Percentiles rank a stretch among this genome's conserved stretches.
Conservation (phyloP, 768 basidiomycete species). For the Tylopilus rubrobrunneus region DNA sequence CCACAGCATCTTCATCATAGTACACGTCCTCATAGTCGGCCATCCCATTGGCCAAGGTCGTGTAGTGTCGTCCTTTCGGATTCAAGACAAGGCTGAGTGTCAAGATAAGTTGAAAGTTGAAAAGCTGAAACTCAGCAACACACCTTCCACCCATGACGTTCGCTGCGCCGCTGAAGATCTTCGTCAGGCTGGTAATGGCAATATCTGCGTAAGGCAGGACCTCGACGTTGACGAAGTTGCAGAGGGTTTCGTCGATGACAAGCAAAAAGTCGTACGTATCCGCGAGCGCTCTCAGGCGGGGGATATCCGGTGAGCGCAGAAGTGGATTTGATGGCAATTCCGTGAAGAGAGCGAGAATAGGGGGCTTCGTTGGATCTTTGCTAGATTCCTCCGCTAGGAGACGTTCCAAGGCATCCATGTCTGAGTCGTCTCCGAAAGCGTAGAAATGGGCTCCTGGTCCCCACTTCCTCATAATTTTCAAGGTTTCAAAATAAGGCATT, state of each 20-base stretch:
- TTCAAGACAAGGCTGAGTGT: conserved; percentile 79
- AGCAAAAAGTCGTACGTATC: conserved; percentile 86
- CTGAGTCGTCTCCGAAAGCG: conserved; percentile 71
- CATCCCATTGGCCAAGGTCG: conserved; percentile 57
- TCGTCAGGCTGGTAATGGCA: conserved; percentile 89
- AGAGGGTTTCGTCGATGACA: conserved; percentile 92
- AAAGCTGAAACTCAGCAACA: conserved; percentile 16
- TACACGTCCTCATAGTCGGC: conserved; percentile 77
- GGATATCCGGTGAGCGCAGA: conserved; percentile 79
- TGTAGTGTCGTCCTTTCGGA: conserved; percentile 68
- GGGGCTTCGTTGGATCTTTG: conserved; percentile 42
- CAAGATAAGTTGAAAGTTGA: background rate
- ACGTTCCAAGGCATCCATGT: conserved; percentile 67
- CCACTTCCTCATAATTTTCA: conserved; percentile 94
- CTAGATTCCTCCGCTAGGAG: conserved; percentile 48
- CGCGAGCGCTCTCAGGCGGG: conserved; percentile 69
- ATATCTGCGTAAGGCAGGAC: conserved; percentile 84
- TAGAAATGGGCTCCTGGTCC: conserved; percentile 91
- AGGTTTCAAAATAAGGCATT: conserved; percentile 94
- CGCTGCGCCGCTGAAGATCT: conserved; percentile 90
- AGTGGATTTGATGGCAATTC: conserved; percentile 97
- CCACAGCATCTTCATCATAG: conserved; percentile 79
- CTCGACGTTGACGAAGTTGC: conserved; percentile 92
- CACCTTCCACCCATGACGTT: conserved; percentile 99
- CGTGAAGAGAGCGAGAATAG: conserved; percentile 78